Evolutionary conservation across 2,329 filamentous ascomycete species (phyloP).

Genomic region (Pseudonectria foliicola): DNA sequence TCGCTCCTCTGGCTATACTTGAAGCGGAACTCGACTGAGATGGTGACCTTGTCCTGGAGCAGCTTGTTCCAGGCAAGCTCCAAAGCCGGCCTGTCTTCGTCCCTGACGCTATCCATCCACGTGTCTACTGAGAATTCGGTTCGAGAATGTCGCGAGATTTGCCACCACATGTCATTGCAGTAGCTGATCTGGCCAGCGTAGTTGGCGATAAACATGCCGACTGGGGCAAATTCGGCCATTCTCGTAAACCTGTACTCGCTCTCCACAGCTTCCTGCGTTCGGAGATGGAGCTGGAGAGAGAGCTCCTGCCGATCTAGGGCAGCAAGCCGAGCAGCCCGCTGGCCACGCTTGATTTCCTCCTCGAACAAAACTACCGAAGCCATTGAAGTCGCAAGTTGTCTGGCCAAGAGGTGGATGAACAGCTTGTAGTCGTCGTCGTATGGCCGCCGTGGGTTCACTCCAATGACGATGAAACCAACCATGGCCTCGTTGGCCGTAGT

Average conservation of each 20-base stretch:
- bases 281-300: slow-evolving; percentile 63
- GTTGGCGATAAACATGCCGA: slow-evolving; percentile 81
- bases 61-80: slow-evolving; percentile 56
- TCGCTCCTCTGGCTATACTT: slow-evolving; percentile 58
- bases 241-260: slow-evolving; percentile 74
- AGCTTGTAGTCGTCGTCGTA: slow-evolving; percentile 76
- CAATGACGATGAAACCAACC: slow-evolving; percentile 72
- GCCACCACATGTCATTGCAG: slow-evolving; percentile 73
- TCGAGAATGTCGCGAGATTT: slow-evolving; percentile 61
- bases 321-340: slow-evolving; percentile 65
- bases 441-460: slow-evolving; percentile 68
- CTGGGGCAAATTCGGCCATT: slow-evolving; percentile 78
- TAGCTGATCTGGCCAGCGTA: slow-evolving; percentile 64
- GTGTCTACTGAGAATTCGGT: slow-evolving; percentile 50
- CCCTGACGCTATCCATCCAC: slow-evolving; percentile 67
- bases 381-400: slow-evolving; percentile 71
- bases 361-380: slow-evolving; percentile 78
- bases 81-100: slow-evolving; percentile 56
- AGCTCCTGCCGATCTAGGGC: slow-evolving; percentile 71
- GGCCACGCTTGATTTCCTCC: slow-evolving; percentile 70
- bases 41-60: slow-evolving; percentile 52
- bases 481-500: slow-evolving; percentile 64
- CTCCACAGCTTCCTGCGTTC: slow-evolving; percentile 55
- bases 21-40: slow-evolving; percentile 70
- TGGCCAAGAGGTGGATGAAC: slow-evolving; percentile 66